Conservation (phyloP, 768 basidiomycete genomes). For the Lactarius sanguifluus region DNA sequence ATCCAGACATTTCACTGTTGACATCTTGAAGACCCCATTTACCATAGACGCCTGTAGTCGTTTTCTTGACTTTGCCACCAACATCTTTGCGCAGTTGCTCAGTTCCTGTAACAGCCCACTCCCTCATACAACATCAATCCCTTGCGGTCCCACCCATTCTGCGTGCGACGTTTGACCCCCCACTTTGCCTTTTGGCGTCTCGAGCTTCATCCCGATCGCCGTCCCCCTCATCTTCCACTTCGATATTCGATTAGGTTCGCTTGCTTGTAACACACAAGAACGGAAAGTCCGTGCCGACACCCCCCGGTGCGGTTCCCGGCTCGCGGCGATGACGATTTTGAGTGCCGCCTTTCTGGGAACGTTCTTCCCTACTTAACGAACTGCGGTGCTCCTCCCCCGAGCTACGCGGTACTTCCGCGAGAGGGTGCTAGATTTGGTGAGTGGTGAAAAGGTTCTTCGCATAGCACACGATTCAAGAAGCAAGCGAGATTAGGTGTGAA, state of each 20-base stretch:
- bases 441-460: background rate
- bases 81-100: background rate
- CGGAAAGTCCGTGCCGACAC: slow-evolving; percentile 6
- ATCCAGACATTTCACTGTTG: background rate
- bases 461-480: background rate
- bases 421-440: slow-evolving; percentile 12
- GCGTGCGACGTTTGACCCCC: background rate
- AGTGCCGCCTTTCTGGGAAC: background rate
- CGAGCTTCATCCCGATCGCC: background rate
- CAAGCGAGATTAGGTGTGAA: background rate
- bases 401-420: slow-evolving; percentile 24
- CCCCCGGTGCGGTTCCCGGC: background rate
- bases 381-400: background rate
- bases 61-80: background rate
- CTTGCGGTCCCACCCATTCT: background rate
- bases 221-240: background rate
- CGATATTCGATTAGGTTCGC: slow-evolving; percentile 10
- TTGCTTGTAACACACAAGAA: slow-evolving; percentile 1
- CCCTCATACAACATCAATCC: background rate
- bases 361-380: slow-evolving; percentile 5
- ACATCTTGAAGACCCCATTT: background rate
- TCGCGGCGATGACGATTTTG: slow-evolving; percentile 1
- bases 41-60: background rate
- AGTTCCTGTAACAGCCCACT: background rate
- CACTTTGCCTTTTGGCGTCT: background rate